Evolutionary conservation across 2,329 filamentous ascomycete genomes (phyloP), one percentile per base, ranked within the genome.

Genomic region (Colletotrichum camelliae): DNA sequence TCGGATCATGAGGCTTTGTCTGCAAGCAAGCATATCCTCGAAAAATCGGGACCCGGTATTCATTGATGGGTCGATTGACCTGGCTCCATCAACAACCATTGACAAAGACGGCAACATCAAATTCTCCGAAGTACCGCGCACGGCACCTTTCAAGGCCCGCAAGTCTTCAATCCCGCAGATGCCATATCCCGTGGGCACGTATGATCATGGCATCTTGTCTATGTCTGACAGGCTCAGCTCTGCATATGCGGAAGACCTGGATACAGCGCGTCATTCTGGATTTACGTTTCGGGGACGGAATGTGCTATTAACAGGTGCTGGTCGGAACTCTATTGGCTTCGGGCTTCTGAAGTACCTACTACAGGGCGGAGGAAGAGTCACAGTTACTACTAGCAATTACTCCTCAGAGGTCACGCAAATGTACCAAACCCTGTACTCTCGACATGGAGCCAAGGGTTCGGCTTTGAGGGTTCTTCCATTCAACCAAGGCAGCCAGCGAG

Each of bases 401-500:
- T 98, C 97, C 13, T 94, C 95, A 60, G 94, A 98, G 84, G 96
- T 98, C 70, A 98, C 96, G 7, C 96, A 98, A 87, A 98, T 98
- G 88, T 99, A 98, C 87, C 97, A 99, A 86, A 93, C 95, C 70
- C 98, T 98, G 94, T 99, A 98, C 85, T 94, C 96, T 77, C 94
- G 96, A 77, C 98, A 94, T 81, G 97, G 97, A 81, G 95, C 95
- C 77, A 94, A 95, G 78, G 97, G 96, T 78, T 98, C 97, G 72
- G 96, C 98, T 87, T 93, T 99, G 70, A 95, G 98, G 58, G 97
- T 99, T 69, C 96, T 98, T 69, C 97, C 97, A 58, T 99, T 98
- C 91, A 99, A 99, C 86, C 96, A 98, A 85, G 97, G 96, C 78
- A 98, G 96, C 88, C 97, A 98, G 87, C 96, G 98, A 84, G 97